Base-by-base conservation (phyloP, 768 basidiomycete genomes). In the Gloeophyllum trabeum region DNA sequence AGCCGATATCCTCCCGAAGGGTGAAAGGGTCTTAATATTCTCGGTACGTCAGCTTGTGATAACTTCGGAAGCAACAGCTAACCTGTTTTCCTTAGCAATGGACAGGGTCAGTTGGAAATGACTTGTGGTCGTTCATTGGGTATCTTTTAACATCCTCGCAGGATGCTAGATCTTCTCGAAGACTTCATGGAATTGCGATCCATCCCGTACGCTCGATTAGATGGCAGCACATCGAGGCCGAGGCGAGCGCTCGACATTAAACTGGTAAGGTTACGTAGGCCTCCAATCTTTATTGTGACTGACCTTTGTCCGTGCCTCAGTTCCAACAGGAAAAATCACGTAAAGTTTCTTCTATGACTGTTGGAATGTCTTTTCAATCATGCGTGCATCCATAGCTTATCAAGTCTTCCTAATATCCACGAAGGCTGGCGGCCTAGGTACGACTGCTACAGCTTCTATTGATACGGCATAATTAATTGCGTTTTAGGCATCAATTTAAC, bases 401-500 rank as follows among this genome's bases (percentile, higher is more conserved):
- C 64, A 81, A 48, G 76, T 83, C 12, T 85, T 75, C 59, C 59
- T 85, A 41, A 67, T 84, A 16, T 81, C 80, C 2, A 85, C 82
- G 0, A 71, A 72, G 48, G 82, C 82, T 13, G 82, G 81, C 41
- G 81, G 81, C 39, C 65, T 84, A 23, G 81, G 81, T 72, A 49
- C 40, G 59, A 10, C 28, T 16, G 10, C 10, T 32, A 16, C 16
- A 10, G 16, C 28, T 10, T 32, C 28, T n/a, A 32, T 32, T 10
- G 10, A 10, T 10, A 16, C 28, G 28, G 28, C 28, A 16, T 32
- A 32, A 10, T 32, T 10, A 32, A 32, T n/a, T 16, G 14, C 37
- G 25, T 35, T 19, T 46, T 66, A 64, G 85, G 86, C 39, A 86
- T 90, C 61, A 90, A 90, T 52, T 67, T 90, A 39, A 87, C 87